Conservation (phyloP, 2,329 filamentous ascomycete genomes). For the Macrophomina phaseolina region DNA sequence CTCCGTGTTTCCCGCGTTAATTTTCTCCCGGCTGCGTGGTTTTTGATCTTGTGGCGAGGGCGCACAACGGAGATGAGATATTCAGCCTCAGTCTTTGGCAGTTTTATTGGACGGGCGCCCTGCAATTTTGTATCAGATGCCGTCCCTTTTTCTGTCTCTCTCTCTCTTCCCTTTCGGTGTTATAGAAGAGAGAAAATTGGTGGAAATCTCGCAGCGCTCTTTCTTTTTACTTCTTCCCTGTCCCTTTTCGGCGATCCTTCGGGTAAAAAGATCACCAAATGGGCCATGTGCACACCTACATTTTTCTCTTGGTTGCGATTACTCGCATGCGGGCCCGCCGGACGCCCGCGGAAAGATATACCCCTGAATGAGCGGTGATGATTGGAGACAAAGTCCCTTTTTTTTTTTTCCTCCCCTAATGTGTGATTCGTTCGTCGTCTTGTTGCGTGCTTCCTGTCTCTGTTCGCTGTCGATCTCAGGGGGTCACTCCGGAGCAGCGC, state of each 20-base stretch:
- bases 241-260: slow-evolving; percentile 19
- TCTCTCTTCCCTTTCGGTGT: no score
- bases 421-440: not conserved
- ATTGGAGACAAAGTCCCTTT: not conserved
- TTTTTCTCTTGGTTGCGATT: not conserved
- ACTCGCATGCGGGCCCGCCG: not conserved
- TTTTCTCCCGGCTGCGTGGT: no score
- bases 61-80: not conserved
- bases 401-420: not conserved
- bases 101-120: not conserved
- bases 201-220: not conserved
- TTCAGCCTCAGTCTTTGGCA: not conserved
- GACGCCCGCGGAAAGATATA: not conserved
- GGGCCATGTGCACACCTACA: not conserved
- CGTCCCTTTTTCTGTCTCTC: no score
- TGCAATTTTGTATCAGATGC: not conserved
- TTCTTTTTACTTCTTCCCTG: not conserved
- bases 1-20: no score
- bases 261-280: not conserved
- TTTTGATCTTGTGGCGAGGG: not conserved
- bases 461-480: not conserved
- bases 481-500: not conserved
- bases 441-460: not conserved
- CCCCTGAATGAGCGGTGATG: not conserved
- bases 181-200: not conserved